These are phyloP conservation scores for Penicillium thymicola DNA, from an alignment of 2,329 filamentous ascomycete species.

Conservation along the genomic window DNA sequence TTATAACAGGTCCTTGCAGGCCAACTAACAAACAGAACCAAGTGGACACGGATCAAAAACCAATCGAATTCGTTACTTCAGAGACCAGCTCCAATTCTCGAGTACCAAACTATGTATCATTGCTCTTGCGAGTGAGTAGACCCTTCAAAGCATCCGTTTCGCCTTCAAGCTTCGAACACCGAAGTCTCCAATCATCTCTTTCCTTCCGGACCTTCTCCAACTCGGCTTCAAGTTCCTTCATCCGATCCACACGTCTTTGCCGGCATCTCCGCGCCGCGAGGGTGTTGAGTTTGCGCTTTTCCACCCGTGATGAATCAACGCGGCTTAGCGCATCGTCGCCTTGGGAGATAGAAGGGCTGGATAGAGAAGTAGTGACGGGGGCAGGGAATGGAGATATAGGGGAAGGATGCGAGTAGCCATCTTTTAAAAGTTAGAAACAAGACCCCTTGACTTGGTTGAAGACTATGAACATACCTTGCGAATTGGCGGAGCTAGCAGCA, in stretches of 20 bases:
- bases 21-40: neutral
- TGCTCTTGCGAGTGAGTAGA: slow-evolving; percentile 20
- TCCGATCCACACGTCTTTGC: slow-evolving; percentile 34
- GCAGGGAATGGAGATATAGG: slow-evolving; percentile 17
- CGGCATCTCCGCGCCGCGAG: slow-evolving; percentile 37
- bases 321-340: slow-evolving; percentile 13
- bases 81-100: slow-evolving; percentile 12
- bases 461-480: slow-evolving; percentile 13
- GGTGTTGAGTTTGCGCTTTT: slow-evolving; percentile 37
- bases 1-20: neutral
- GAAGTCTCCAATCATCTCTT: slow-evolving; percentile 35
- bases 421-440: slow-evolving; percentile 11
- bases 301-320: slow-evolving; percentile 25
- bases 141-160: slow-evolving; percentile 35
- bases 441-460: neutral
- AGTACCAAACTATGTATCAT: slow-evolving; percentile 8
- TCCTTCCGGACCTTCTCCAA: slow-evolving; percentile 32
- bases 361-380: slow-evolving; percentile 14
- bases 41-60: neutral
- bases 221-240: slow-evolving; percentile 34
- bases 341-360: slow-evolving; percentile 20
- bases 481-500: slow-evolving; percentile 16
- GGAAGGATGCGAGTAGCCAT: slow-evolving; percentile 19
- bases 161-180: slow-evolving; percentile 36
- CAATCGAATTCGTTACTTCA: neutral